Evolutionary conservation across 2,329 filamentous ascomycete species (phyloP).

Genomic region (Apiospora rasikravindrae): DNA sequence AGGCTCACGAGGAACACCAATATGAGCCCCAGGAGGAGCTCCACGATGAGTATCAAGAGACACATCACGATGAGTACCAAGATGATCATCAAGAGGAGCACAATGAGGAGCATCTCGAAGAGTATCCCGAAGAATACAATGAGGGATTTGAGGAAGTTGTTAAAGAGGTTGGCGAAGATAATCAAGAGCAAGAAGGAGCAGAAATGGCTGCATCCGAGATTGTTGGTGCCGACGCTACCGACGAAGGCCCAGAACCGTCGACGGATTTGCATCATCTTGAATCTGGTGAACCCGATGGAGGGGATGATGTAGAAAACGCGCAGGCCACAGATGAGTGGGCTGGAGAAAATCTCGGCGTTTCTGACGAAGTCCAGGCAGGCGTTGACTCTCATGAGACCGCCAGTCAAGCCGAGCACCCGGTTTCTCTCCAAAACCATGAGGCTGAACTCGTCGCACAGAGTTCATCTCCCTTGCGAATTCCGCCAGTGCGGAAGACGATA

Average conservation of each 20-base stretch:
- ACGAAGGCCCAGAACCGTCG: background rate
- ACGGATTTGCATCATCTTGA: background rate
- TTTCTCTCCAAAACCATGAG: background rate
- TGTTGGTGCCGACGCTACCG: background rate
- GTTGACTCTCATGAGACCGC: background rate
- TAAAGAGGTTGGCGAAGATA: background rate
- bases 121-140: background rate
- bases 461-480: background rate
- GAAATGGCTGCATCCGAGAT: background rate
- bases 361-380: background rate
- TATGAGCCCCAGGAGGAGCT: background rate
- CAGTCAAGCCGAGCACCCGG: background rate
- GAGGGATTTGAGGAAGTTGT: background rate
- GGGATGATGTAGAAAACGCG: background rate
- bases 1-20: background rate
- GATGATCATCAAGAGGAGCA: background rate
- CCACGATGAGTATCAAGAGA: background rate
- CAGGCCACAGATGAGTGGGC: conserved; percentile 5
- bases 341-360: background rate
- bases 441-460: background rate
- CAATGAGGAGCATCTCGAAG: background rate
- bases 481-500: conserved; percentile 1
- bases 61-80: background rate
- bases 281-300: background rate
- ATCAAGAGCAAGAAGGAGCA: background rate